These are phyloP conservation scores for Hypoxylon cercidicola DNA, from an alignment of 495 filamentous ascomycete species.

Conservation along the genomic window DNA sequence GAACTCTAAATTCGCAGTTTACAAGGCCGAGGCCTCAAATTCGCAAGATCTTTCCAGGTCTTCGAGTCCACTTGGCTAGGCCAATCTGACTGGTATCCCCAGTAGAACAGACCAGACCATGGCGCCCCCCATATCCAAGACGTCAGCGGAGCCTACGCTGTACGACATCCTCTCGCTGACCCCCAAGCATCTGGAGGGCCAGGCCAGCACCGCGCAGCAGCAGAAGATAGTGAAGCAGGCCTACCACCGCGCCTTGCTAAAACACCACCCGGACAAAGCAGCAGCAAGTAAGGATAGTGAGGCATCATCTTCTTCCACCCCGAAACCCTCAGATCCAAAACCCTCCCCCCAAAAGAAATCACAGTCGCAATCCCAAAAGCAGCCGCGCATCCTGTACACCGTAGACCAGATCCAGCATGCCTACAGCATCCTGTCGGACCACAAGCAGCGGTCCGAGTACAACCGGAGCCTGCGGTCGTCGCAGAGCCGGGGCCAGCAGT, in stretches of 20 bases:
- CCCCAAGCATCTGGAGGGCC: constrained; percentile 44
- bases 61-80: background rate
- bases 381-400: constrained; percentile 51
- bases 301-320: constrained; percentile 16
- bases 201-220: constrained; percentile 36
- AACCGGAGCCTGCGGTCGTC: constrained; percentile 61
- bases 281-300: constrained; percentile 4
- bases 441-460: constrained; percentile 69
- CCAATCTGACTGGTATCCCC: background rate
- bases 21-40: background rate
- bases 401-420: constrained; percentile 85
- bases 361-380: constrained; percentile 16
- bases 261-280: constrained; percentile 83
- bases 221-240: constrained; percentile 69
- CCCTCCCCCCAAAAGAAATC: background rate
- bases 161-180: constrained; percentile 59
- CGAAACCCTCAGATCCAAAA: constrained; percentile 1
- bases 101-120: constrained; percentile 15
- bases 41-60: background rate
- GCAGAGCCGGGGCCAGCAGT: constrained; percentile 7
- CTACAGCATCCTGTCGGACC: constrained; percentile 74
- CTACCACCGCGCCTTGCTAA: constrained; percentile 81
- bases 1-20: background rate
- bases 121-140: constrained; percentile 43
- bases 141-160: constrained; percentile 51